Conservation (phyloP, 371 early-diverging fungal genomes). For the Blakeslea trispora region DNA sequence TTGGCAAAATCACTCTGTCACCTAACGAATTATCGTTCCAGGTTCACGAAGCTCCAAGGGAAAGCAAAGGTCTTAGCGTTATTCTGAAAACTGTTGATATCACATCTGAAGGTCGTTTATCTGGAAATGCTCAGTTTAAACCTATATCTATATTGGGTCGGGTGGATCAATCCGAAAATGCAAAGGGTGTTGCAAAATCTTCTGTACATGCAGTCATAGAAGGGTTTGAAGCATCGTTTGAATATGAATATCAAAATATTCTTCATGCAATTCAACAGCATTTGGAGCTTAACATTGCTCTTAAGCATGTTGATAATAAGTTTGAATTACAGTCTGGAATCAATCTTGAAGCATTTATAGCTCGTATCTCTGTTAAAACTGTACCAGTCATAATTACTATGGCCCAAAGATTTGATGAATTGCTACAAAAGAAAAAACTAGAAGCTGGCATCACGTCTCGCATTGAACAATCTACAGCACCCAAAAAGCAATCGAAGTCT, state of each 20-base stretch:
- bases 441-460: conserved; percentile 36
- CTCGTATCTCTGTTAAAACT: conserved; percentile 59
- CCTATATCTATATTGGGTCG: conserved; percentile 27
- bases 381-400: conserved; percentile 67
- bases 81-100: conserved; percentile 48
- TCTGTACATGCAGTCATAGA: conserved; percentile 25
- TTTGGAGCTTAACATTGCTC: conserved; percentile 30
- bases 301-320: conserved; percentile 15
- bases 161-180: conserved; percentile 6
- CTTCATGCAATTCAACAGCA: conserved; percentile 49
- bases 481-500: not conserved
- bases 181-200: conserved; percentile 5
- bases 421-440: conserved; percentile 61
- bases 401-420: conserved; percentile 47
- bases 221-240: conserved; percentile 52
- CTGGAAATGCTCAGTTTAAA: conserved; percentile 51
- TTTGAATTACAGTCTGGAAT: conserved; percentile 21
- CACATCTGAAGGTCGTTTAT: conserved; percentile 58
- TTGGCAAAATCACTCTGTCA: conserved; percentile 63
- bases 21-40: conserved; percentile 51
- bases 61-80: conserved; percentile 42
- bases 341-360: conserved; percentile 29
- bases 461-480: not conserved
- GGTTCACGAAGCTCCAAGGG: conserved; percentile 49
- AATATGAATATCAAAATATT: conserved; percentile 75